phyloP scores from a whole-genome alignment of 495 filamentous ascomycete species.

The Sporormia fimetaria region DNA sequence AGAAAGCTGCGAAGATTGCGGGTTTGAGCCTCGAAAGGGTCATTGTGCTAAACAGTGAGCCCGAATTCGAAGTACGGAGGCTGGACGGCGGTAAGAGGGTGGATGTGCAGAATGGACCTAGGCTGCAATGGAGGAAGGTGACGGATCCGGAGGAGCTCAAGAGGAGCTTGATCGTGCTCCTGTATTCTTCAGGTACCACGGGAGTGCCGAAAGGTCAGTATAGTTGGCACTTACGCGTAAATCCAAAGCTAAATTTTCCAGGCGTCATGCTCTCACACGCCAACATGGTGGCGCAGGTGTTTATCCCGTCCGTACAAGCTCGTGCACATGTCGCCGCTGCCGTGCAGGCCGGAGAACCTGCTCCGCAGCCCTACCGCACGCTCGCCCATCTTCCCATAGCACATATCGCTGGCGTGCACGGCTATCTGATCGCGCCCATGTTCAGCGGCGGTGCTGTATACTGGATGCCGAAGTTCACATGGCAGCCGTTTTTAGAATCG shows the following conservation, averaged over 20 bases:
- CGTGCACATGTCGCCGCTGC: slow-evolving; percentile 6
- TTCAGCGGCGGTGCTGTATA: slow-evolving; percentile 19
- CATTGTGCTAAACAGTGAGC: slow-evolving; percentile 18
- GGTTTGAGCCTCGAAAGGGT: slow-evolving; percentile 14
- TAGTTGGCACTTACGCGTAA: not conserved
- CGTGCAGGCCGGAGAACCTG: slow-evolving; percentile 12
- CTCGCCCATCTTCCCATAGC: slow-evolving; percentile 44
- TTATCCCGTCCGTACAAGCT: slow-evolving; percentile 14
- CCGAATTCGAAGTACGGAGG: slow-evolving; percentile 15
- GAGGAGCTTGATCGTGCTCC: slow-evolving; percentile 27
- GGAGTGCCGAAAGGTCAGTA: slow-evolving; percentile 33
- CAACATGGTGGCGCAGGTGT: slow-evolving; percentile 30
- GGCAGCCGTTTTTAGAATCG: slow-evolving; percentile 21
- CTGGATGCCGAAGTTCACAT: slow-evolving; percentile 30
- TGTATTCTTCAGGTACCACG: slow-evolving; percentile 35
- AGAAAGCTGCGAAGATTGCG: slow-evolving; percentile 19
- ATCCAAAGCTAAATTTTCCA: not conserved
- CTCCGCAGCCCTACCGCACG: slow-evolving; percentile 30
- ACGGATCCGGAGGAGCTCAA: slow-evolving; percentile 34
- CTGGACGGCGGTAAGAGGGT: slow-evolving; percentile 8
- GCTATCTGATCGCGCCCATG: slow-evolving; percentile 32
- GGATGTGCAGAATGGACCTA: slow-evolving; percentile 18
- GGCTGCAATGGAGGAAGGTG: slow-evolving; percentile 37
- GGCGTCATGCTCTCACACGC: slow-evolving; percentile 33
- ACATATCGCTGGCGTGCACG: slow-evolving; percentile 36